A percentile compares a stretch with the other conserved stretches of the same genome.
Conservation (phyloP, 192 early-diverging fungal species). For the Mortierella claussenii region DNA sequence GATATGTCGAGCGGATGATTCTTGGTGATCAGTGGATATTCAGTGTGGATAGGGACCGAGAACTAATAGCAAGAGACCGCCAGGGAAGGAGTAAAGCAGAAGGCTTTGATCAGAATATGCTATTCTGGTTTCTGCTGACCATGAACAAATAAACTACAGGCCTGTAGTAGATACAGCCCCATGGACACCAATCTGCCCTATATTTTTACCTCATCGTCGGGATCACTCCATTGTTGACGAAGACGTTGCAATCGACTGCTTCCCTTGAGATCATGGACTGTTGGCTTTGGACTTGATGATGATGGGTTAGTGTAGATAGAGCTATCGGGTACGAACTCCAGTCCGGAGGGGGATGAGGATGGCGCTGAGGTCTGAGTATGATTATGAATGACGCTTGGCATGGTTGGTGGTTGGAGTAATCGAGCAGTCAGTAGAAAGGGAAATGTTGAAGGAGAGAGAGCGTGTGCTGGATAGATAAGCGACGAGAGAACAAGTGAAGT, state of each 20-base stretch:
- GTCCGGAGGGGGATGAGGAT: neutral
- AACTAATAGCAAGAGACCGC: conserved; percentile 20
- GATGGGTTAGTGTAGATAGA: neutral
- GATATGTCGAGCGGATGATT: conserved; percentile 34
- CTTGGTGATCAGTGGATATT: conserved; percentile 38
- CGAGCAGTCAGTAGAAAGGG: no score
- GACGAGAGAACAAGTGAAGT: no score
- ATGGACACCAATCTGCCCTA: no score
- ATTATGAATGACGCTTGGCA: conserved; percentile 14
- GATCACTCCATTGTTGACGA: conserved; percentile 13
- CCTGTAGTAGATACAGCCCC: neutral
- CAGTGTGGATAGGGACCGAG: conserved; percentile 48
- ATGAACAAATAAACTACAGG: no score
- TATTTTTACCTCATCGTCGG: conserved; percentile 15
- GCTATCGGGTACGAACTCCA: conserved; percentile 3
- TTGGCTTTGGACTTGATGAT: neutral
- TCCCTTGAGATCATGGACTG: conserved; percentile 10
- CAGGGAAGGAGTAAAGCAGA: no score
- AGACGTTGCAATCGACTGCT: no score
- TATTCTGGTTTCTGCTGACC: no score
- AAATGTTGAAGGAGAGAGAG: no score
- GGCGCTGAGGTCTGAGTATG: neutral
- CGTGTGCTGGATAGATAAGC: no score
- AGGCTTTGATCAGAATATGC: no score
- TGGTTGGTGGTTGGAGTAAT: no score